Evolutionary conservation across 1,284 basidiomycete species (phyloP), one percentile per base, ranked within the genome.

Genomic region (Naganishia sp.): DNA sequence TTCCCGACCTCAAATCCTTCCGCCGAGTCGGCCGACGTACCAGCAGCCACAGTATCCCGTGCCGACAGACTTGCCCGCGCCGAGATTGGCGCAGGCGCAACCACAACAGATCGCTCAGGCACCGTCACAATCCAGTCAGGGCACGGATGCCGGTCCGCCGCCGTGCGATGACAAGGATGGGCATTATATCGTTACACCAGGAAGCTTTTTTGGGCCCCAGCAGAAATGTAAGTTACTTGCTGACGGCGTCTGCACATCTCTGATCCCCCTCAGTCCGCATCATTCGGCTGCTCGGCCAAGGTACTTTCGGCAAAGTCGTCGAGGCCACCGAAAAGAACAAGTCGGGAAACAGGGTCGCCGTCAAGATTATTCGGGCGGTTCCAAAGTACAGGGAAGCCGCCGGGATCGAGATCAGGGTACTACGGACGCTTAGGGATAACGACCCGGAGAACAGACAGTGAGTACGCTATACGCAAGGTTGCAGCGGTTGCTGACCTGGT

Each of bases 241-340:
- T 6, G 18, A 39, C 25, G 49, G 42, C 10, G 28, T 42, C 51
- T 21, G 39, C 6, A 17, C 11, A 7, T 18, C 41, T 42, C 23
- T 45, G 28, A 32, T 42, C 32, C 7, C 18, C 23, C 50, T 7
- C 73, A 94, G 92, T 94, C 84, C 90, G 90, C 68, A 97, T 95
- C 64, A 86, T 94, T 62, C 85, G 88, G 63, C 83, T 95, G 46
- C 84, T 99, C 3, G 96, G 96, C 18, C 96, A 99, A 81, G 96
- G 96, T 6, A 99, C 96, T 7, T 99, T 99, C 75, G 96, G 96
- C 18, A 99, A 99, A 80, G 96, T 99, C 32, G 94, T 99, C 63
- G 92, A 98, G 77, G 94, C 94, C 43, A 80, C 90, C 73, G 92
- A 97, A 81, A 86, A 86, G 43, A 84, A 88, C 71, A 88, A 85